Base-by-base conservation (phyloP, 2,329 filamentous ascomycete genomes). In the Cadophora luteo-olivacea region DNA sequence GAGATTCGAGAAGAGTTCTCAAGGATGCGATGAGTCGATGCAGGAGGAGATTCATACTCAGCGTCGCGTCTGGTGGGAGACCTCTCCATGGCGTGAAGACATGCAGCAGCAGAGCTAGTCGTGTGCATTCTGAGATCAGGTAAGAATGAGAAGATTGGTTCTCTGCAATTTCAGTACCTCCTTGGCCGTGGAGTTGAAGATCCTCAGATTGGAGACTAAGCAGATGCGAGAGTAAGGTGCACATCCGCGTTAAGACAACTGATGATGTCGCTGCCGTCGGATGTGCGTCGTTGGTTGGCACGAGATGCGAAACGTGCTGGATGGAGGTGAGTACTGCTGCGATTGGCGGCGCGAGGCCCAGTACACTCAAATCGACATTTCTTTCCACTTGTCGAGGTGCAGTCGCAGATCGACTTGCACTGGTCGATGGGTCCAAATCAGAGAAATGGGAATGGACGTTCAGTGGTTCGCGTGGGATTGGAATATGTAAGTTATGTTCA, bases 241-340 rank as follows among this genome's bases (percentile, higher is more conserved):
- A 69, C 48, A 70, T 61, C 29, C 70, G 22, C 33, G 70, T 69
- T 24, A 72, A 29, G 24, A 72, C 68, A 3, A 68, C 62, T 3
- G 65, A 63, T 1, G 65, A 67, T 7, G 58, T 72, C 9, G 64
- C 38, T 3, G 68, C 64, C 9, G 66, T 69, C 7, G 67, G 60
- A 32, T 72, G 70, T 19, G 66, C 61, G 2, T 62, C 16, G 5
- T 64, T 60, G 0, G 62, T 69, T 3, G 68, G 61, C 0, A 72
- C 68, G 5, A 69, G 54, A 29, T 69, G 57, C 24, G 66, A 70
- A 29, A 72, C 66, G 54, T 70, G 66, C 33, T 70, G 70, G 9
- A 72, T 52, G 19, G 68, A 69, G 4, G 25, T 55, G 41, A 70
- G 49, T 8, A 66, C 51, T 7, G 52, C 22, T 2, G 69, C 36